Evolutionary conservation across 345 rosid species (phyloP).

Genomic region (Hypericum androsaemum): DNA sequence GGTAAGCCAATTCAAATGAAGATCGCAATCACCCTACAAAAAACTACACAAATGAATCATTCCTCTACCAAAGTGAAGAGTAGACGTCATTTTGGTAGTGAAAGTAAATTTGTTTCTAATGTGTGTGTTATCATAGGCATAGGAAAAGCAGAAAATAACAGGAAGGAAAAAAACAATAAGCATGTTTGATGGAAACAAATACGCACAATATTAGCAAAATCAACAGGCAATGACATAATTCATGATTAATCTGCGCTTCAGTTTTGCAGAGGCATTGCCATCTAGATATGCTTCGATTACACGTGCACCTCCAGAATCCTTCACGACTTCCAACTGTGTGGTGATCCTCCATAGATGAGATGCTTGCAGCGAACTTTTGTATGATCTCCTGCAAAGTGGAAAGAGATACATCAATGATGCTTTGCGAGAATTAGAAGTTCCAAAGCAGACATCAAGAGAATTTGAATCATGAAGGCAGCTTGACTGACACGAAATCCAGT

Average conservation of each 20-base stretch:
- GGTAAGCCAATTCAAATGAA: too few species aligned
- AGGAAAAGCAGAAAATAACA: too few species aligned
- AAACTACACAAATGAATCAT: too few species aligned
- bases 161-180: not conserved
- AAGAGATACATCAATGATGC: conserved; percentile 9
- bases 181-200: conserved; percentile 3
- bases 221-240: conserved; percentile 38
- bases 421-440: not conserved
- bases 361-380: conserved; percentile 57
- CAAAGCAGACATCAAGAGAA: conserved; percentile 3
- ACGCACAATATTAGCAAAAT: conserved; percentile 9
- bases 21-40: too few species aligned
- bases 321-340: conserved; percentile 58
- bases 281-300: conserved; percentile 78
- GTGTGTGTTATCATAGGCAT: too few species aligned
- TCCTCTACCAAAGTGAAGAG: too few species aligned
- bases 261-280: conserved; percentile 63
- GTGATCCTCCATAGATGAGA: conserved; percentile 65
- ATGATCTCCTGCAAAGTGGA: conserved; percentile 44
- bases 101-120: too few species aligned
- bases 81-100: too few species aligned
- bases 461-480: not conserved
- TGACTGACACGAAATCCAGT: too few species aligned
- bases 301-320: conserved; percentile 75
- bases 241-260: conserved; percentile 53